Conservation (phyloP, 495 filamentous ascomycete genomes). For the Paragyromitra xinjiangensis region DNA sequence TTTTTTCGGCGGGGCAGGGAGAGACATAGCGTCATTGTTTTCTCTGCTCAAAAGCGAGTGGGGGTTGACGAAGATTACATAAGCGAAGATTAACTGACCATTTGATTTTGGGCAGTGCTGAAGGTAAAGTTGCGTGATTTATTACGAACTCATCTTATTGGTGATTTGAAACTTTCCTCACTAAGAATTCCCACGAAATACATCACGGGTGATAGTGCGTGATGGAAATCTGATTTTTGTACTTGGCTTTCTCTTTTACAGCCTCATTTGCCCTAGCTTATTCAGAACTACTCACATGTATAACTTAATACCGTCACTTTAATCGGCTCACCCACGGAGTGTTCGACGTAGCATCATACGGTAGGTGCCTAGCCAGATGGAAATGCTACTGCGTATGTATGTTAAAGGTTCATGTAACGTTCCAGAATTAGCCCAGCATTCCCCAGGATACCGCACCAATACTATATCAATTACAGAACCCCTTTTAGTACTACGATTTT, state of each 20-base stretch:
- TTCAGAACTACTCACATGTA: too few relatives aligned
- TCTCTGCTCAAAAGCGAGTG: background rate
- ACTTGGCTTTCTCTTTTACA: background rate
- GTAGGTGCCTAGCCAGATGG: too few relatives aligned
- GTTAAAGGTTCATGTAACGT: too few relatives aligned
- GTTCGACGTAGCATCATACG: too few relatives aligned
- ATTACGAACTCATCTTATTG: background rate
- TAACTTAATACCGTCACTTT: too few relatives aligned
- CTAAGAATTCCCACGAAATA: background rate
- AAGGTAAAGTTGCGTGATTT: background rate
- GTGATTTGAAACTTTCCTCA: background rate
- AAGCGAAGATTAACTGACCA: background rate
- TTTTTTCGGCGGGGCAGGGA: conserved; percentile 15
- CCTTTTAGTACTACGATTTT: background rate
- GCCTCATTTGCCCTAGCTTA: too few relatives aligned
- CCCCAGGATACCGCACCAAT: background rate
- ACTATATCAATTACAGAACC: background rate
- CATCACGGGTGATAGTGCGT: background rate
- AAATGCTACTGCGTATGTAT: too few relatives aligned
- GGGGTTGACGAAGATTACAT: background rate
- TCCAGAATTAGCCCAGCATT: too few relatives aligned
- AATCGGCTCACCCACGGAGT: too few relatives aligned
- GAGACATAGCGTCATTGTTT: background rate
- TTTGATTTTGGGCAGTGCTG: background rate
- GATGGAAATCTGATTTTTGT: background rate